Evolutionary conservation across 2,329 filamentous ascomycete species (phyloP).

Genomic region (Sporothrix protearum): DNA sequence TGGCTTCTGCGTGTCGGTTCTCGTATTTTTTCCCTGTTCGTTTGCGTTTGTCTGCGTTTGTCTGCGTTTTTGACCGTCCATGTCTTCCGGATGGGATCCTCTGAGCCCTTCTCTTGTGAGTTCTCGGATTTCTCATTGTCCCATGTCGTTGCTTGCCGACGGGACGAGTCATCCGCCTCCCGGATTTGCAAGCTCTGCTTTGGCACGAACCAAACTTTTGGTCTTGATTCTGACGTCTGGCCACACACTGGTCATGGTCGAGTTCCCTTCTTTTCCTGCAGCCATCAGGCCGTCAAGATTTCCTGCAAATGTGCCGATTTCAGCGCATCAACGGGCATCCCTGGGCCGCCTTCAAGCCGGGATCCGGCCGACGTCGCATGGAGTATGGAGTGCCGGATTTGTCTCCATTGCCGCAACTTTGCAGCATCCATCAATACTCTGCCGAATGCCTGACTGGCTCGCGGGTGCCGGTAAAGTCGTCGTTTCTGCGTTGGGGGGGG

Average conservation of each 20-base stretch:
- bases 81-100: not conserved
- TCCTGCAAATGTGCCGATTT: not conserved
- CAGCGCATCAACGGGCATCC: not conserved
- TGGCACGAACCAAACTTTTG: not conserved
- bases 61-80: not conserved
- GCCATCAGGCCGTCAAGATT: not conserved
- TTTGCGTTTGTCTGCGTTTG: not conserved
- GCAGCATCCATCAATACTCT: not conserved
- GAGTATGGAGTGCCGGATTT: conserved; percentile 3
- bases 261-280: not conserved
- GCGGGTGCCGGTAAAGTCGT: not conserved
- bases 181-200: not conserved
- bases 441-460: not conserved
- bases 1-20: not conserved
- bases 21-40: not conserved
- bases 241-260: not conserved
- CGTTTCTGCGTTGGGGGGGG: not conserved
- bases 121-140: not conserved
- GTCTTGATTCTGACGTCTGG: not conserved
- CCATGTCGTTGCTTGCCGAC: not conserved
- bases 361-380: not conserved
- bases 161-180: not conserved
- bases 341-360: not conserved
- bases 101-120: not conserved
- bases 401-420: not conserved